These are phyloP conservation scores for Colletotrichum musicola DNA, from an alignment of 2,329 filamentous ascomycete species.

Conservation along the genomic window DNA sequence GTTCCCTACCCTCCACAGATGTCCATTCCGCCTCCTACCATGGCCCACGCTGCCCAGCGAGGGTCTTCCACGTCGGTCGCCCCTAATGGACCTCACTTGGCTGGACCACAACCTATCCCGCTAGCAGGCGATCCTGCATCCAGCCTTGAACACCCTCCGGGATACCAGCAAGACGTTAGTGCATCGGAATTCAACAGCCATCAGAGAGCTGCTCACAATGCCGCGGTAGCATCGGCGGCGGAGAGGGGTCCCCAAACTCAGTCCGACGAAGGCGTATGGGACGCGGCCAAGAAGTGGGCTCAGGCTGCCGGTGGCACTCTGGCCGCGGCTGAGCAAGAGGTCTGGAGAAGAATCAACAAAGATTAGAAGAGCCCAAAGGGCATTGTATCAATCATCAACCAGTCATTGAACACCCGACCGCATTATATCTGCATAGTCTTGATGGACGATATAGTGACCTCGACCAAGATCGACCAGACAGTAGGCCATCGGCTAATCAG, in stretches of 20 bases:
- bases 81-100: constrained; percentile 44
- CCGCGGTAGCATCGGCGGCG: constrained; percentile 47
- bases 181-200: constrained; percentile 64
- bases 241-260: constrained; percentile 44
- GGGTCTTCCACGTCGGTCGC: constrained; percentile 60
- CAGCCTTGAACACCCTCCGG: constrained; percentile 61
- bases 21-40: constrained; percentile 61
- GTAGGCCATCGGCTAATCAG: not conserved
- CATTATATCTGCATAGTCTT: not conserved
- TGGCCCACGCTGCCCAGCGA: constrained; percentile 56
- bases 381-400: constrained; percentile 1
- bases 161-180: constrained; percentile 68
- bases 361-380: constrained; percentile 50
- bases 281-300: constrained; percentile 69
- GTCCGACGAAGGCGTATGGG: constrained; percentile 64
- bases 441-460: not conserved
- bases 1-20: constrained; percentile 62
- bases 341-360: constrained; percentile 75
- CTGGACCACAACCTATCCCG: constrained; percentile 44
- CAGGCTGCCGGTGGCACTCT: constrained; percentile 68
- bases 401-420: not conserved
- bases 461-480: not conserved
- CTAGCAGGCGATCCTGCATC: constrained; percentile 44
- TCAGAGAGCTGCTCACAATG: constrained; percentile 58
- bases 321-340: constrained; percentile 69